These are phyloP conservation scores for Amphicarpaea edgeworthii DNA, from an alignment of 306 rosid genomes.

Conservation along the genomic window DNA sequence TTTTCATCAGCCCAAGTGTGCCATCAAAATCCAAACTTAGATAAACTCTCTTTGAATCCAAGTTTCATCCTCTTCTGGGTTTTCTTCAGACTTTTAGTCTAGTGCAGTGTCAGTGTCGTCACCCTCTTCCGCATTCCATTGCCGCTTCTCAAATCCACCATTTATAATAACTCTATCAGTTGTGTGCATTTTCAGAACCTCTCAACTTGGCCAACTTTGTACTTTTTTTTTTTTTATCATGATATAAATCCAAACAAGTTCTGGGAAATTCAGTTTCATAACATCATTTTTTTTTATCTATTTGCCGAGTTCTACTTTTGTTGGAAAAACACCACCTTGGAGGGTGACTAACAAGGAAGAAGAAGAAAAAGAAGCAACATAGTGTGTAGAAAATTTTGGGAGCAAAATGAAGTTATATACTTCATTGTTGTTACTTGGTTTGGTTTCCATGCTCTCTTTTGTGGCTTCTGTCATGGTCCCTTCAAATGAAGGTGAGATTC, in stretches of 20 bases:
- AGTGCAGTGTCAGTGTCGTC: conserved; percentile 57
- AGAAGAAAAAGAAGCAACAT: conserved; percentile 31
- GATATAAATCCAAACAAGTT: conserved; percentile 38
- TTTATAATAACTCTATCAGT: not conserved
- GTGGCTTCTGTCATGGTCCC: conserved; percentile 56
- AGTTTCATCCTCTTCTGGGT: conserved; percentile 63
- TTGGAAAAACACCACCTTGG: conserved; percentile 48
- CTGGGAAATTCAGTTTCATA: conserved; percentile 35
- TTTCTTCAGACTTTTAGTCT: conserved; percentile 40
- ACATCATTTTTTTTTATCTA: not conserved
- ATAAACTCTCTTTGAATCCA: conserved; percentile 83
- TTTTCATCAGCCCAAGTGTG: conserved; percentile 16
- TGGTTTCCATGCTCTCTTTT: conserved; percentile 58
- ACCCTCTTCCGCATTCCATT: conserved; percentile 39
- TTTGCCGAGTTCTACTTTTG: conserved; percentile 30
- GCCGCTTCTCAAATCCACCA: conserved; percentile 54
- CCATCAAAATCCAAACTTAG: conserved; percentile 47
- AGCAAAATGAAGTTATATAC: conserved; percentile 65
- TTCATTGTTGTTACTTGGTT: conserved; percentile 62
- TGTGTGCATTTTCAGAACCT: conserved; percentile 51
- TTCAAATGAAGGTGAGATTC: conserved; percentile 74
- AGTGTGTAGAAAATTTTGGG: conserved; percentile 24
- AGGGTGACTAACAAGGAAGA: conserved; percentile 38
- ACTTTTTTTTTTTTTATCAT: not conserved
- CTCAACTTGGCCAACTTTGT: conserved; percentile 42